phyloP scores from a whole-genome alignment of 352 stramenopile species.

The Phytophthora cactorum region DNA sequence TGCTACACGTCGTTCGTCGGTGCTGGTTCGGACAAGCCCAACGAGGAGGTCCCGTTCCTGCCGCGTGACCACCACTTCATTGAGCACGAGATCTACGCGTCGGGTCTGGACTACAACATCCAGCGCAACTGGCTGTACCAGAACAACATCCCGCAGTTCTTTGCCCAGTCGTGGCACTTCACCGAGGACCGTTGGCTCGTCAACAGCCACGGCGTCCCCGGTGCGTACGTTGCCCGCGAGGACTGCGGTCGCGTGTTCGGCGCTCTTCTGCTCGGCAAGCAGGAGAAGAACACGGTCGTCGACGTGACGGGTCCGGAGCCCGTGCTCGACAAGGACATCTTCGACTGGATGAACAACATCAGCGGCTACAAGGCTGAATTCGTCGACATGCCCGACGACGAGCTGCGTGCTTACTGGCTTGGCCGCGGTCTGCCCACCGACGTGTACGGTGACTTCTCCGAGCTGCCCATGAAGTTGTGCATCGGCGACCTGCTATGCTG shows the following conservation, averaged over 20 bases:
- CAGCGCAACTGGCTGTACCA: constrained; percentile 44
- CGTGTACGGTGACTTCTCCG: constrained; percentile 24
- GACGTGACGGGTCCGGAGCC: constrained; percentile 29
- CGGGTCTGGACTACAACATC: constrained; percentile 40
- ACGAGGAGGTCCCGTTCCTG: constrained; percentile 39
- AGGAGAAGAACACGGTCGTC: constrained; percentile 27
- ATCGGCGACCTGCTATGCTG: constrained; percentile 29
- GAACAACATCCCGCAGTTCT: constrained; percentile 38
- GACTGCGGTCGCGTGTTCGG: constrained; percentile 38
- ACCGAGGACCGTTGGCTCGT: constrained; percentile 38
- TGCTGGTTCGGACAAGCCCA: constrained; percentile 21
- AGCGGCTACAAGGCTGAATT: constrained; percentile 34
- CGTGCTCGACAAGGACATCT: constrained; percentile 24
- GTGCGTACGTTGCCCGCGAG: constrained; percentile 29
- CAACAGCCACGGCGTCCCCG: constrained; percentile 31
- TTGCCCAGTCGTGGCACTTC: constrained; percentile 39
- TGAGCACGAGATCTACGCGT: constrained; percentile 28
- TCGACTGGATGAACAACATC: constrained; percentile 34
- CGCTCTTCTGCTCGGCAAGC: constrained; percentile 29
- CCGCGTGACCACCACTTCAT: constrained; percentile 37
- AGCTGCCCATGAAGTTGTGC: constrained; percentile 29
- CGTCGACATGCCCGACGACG: constrained; percentile 39
- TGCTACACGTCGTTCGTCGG: constrained; percentile 44
- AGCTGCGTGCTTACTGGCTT: constrained; percentile 26
- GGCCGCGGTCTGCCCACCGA: constrained; percentile 17